Conservation (phyloP, 345 rosid species). For the Lepidium didymum region DNA sequence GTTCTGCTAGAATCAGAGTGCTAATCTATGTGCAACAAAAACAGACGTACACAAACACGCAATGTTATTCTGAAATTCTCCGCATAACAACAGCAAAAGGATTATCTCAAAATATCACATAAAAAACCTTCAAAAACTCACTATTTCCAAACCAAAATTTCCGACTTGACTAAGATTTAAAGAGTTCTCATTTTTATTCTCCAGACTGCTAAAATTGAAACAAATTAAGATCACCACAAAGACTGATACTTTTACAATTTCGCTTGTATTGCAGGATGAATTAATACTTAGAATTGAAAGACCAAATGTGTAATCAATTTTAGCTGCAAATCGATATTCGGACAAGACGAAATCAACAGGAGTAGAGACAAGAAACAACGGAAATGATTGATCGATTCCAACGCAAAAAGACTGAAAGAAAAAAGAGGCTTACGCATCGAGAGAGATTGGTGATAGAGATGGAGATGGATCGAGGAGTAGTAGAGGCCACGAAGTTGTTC, state of each 20-base stretch:
- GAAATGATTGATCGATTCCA: not conserved
- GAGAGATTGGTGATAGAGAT: slow-evolving; percentile 2
- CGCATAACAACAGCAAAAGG: not conserved
- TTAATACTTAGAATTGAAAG: not conserved
- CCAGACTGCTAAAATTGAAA: not conserved
- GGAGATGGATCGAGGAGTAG: not conserved
- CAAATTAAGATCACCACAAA: not conserved
- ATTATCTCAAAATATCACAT: not conserved
- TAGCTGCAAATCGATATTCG: not conserved
- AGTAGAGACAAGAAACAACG: not conserved
- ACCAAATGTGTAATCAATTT: not conserved
- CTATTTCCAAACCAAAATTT: not conserved
- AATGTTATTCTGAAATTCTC: not conserved
- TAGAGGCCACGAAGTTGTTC: not conserved
- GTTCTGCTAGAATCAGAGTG: slow-evolving; percentile 75
- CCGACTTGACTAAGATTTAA: not conserved
- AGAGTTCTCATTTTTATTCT: not conserved
- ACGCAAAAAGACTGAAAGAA: not conserved
- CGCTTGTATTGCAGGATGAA: not conserved
- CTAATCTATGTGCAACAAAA: slow-evolving; percentile 38
- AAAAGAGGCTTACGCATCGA: slow-evolving; percentile 13
- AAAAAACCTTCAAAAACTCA: not conserved
- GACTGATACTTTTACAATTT: not conserved
- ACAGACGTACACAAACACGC: not conserved
- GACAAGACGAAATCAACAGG: not conserved